Percentiles rank a stretch among this genome's conserved stretches.
Evolutionary conservation across 1,284 basidiomycete species (phyloP).

Genomic region (Tilletia setariae): DNA sequence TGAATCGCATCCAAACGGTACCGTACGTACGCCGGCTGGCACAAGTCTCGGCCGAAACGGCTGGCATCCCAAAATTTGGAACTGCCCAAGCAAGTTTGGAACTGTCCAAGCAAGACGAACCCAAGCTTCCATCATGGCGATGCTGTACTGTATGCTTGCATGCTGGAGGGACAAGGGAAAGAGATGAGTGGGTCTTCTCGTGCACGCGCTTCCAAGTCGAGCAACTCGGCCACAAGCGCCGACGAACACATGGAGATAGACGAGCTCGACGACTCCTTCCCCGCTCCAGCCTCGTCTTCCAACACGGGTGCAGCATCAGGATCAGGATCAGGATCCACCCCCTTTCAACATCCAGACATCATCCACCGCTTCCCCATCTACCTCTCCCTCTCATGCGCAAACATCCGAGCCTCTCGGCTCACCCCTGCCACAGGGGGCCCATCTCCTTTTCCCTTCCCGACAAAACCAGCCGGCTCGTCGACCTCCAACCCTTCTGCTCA

Average conservation of each 20-base stretch:
- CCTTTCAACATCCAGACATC: constrained; percentile 12
- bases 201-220: not conserved
- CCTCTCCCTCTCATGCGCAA: constrained; percentile 40
- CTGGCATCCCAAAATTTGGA: no score
- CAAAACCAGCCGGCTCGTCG: not conserved
- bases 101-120: no score
- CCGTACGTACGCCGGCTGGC: no score
- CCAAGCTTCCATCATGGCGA: no score
- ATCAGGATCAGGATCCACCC: not conserved
- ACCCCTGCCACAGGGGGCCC: not conserved
- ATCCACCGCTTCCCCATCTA: constrained; percentile 45
- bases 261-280: not conserved
- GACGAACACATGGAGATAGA: not conserved
- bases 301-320: not conserved
- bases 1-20: no score
- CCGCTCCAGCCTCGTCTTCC: not conserved
- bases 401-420: not conserved
- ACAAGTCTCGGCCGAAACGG: no score
- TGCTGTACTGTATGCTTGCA: no score
- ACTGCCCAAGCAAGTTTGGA: no score
- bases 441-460: not conserved
- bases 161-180: no score
- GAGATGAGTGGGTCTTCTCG: no score
- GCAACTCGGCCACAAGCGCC: not conserved
- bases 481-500: not conserved